Evolutionary conservation across 2,329 filamentous ascomycete species (phyloP).

Genomic region (Colletotrichum lini): DNA sequence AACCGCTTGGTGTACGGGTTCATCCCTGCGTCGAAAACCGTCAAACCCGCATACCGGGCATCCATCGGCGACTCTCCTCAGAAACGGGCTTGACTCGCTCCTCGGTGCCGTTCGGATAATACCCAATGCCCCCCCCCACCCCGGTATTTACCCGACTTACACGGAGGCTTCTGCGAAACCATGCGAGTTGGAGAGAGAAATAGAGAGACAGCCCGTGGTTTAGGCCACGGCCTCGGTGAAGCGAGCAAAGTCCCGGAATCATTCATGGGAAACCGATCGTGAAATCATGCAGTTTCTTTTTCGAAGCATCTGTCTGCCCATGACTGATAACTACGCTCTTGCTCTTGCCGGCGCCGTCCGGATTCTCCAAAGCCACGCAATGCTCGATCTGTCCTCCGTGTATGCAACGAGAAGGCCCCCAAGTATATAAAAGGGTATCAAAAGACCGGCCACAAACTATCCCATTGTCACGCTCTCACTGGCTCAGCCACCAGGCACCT

Average conservation of each 20-base stretch:
- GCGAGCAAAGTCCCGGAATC: no score
- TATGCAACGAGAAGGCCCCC: neutral
- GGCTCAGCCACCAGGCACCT: constrained; percentile 61
- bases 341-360: constrained; percentile 2
- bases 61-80: neutral
- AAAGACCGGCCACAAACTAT: neutral
- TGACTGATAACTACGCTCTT: constrained; percentile 12
- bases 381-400: neutral
- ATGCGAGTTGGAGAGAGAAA: no score
- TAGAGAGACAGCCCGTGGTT: no score
- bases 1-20: neutral
- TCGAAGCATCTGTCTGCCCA: neutral
- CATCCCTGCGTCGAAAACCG: neutral
- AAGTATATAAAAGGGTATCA: constrained; percentile 4
- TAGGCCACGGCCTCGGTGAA: no score
- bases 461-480: constrained; percentile 8
- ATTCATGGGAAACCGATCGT: neutral
- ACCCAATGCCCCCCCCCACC: neutral
- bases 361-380: neutral
- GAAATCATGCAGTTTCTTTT: neutral
- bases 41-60: neutral
- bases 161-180: neutral
- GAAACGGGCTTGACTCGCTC: constrained; percentile 31
- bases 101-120: constrained; percentile 23
- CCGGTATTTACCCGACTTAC: constrained; percentile 3